Base-by-base conservation (phyloP, 768 basidiomycete species). In the Tylopilus rubrobrunneus region DNA sequence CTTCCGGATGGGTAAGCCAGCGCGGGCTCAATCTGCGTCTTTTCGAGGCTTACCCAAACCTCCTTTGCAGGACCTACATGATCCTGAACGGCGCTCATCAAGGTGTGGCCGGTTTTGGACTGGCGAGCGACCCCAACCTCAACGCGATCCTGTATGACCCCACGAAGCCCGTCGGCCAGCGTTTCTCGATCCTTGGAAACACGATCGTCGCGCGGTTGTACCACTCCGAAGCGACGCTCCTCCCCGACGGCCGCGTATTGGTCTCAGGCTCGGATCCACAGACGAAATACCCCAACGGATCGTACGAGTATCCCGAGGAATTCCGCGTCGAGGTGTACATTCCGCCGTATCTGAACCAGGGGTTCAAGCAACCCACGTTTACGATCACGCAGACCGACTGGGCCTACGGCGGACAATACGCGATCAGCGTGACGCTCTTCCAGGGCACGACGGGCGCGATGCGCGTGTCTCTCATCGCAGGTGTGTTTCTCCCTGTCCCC, bases 251-350 rank as follows among this genome's bases (percentile, higher is more conserved):
- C 5, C 82, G 86, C 6, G 79, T 91, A 29, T 71, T 91, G 44
- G 75, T 92, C 37, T 87, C 89, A 9, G 89, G 89, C 0, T 89
- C 86, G 10, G 89, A 87, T 59, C 87, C 85, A 7, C 72, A 86
- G 64, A 83, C 83, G 15, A 40, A 62, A 39, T 67, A 72, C 42
- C 62, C 74, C 25, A 66, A 74, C 29, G 67, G 67, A n/a, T 52
- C 72, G 10, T 49, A 57, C 51, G 75, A 73, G 34, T 87, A 82
- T 62, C 83, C 85, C 0, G 84, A 93, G 58, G 90, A 95, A 65
- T 86, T 90, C 70, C 80, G 92, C 12, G 79, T 79, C 58, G 78
- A 87, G 66, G 84, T 86, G 27, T 97, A 96, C 72, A 80, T 89
- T 61, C 96, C 96, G 7, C 90, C 89, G 15, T 98, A 96, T 69